Evolutionary conservation across 2,329 filamentous ascomycete genomes (phyloP).

Genomic region (Chrysoporthe cubensis): DNA sequence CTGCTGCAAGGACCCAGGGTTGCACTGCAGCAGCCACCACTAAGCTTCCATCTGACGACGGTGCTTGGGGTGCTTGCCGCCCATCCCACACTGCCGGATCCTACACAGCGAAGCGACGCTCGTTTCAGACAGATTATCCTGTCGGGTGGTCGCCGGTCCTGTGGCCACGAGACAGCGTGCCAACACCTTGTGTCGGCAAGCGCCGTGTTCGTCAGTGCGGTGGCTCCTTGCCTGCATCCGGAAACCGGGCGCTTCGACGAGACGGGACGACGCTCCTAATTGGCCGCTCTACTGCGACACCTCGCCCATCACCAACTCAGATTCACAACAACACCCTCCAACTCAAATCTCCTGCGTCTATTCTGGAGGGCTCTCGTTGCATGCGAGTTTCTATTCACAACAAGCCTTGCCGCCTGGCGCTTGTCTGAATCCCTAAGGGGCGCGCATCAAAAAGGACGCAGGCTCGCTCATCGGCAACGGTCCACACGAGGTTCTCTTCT

Average conservation of each 20-base stretch:
- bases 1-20: slow-evolving; percentile 16
- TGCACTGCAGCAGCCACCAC: slow-evolving; percentile 14
- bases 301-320: slow-evolving; percentile 6
- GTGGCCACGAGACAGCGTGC: slow-evolving; percentile 23
- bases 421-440: slow-evolving; percentile 16
- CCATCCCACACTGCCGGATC: slow-evolving; percentile 12
- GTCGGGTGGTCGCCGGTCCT: slow-evolving; percentile 17
- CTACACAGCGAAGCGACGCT: slow-evolving; percentile 17
- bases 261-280: slow-evolving; percentile 19
- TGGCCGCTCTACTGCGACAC: slow-evolving; percentile 17
- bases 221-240: slow-evolving; percentile 13
- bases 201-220: slow-evolving; percentile 20
- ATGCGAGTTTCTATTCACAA: slow-evolving; percentile 4
- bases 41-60: neutral
- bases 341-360: slow-evolving; percentile 19
- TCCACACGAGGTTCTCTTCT: slow-evolving; percentile 2
- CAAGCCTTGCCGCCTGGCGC: slow-evolving; percentile 20
- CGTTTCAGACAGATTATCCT: slow-evolving; percentile 23
- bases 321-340: slow-evolving; percentile 10
- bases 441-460: neutral
- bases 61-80: slow-evolving; percentile 5
- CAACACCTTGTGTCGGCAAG: slow-evolving; percentile 28
- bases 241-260: slow-evolving; percentile 26
- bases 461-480: slow-evolving; percentile 6
- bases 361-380: slow-evolving; percentile 10